These are phyloP conservation scores for Oryza punctata DNA, from an alignment of 176 grass and related monocot genomes.

Conservation along the genomic window DNA sequence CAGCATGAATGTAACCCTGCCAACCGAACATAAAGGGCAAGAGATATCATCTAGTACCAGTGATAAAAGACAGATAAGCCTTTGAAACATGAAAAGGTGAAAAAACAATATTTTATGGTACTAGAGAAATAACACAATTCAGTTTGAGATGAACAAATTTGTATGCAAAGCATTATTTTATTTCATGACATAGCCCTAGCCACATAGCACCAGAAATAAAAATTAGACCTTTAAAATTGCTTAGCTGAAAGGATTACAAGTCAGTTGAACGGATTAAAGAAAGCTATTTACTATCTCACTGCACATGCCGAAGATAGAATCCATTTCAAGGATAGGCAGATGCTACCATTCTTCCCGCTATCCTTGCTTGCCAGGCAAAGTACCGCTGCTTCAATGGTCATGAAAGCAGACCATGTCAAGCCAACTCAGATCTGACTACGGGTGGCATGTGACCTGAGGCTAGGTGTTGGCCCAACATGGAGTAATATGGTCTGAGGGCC, in stretches of 20 bases:
- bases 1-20: constrained; percentile 68
- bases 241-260: background rate
- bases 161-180: background rate
- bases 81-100: constrained; percentile 1
- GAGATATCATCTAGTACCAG: constrained; percentile 21
- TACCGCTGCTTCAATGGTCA: background rate
- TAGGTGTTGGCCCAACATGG: background rate
- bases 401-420: background rate
- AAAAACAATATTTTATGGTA: background rate
- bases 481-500: background rate
- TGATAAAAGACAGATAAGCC: constrained; percentile 12
- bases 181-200: background rate
- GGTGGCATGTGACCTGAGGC: background rate
- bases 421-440: background rate
- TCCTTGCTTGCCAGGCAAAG: background rate
- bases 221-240: background rate
- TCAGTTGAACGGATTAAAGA: background rate
- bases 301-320: background rate
- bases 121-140: background rate
- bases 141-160: background rate
- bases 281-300: background rate
- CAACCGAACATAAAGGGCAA: constrained; percentile 10
- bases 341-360: too few species aligned
- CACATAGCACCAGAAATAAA: constrained; percentile 1
- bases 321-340: too few species aligned